These are phyloP conservation scores for Ceratocystis cubensis DNA, from an alignment of 2,329 filamentous ascomycete genomes.

Conservation along the genomic window DNA sequence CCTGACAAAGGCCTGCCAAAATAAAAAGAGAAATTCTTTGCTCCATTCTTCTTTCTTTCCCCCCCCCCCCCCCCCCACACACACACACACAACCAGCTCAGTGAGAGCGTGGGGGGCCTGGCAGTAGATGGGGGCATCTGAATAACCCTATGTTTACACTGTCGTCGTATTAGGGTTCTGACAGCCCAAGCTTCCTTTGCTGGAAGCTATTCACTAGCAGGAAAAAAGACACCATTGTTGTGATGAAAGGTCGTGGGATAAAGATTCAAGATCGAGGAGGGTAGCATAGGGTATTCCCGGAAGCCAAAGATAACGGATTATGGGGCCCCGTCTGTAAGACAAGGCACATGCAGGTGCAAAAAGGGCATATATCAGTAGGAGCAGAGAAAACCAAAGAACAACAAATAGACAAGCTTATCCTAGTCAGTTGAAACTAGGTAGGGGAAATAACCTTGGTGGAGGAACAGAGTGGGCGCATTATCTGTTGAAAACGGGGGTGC, in stretches of 20 bases:
- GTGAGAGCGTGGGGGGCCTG: background rate
- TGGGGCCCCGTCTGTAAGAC: background rate
- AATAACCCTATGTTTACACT: background rate
- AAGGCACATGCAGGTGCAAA: conserved; percentile 1
- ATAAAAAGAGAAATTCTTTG: no score
- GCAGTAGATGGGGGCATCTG: background rate
- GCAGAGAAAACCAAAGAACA: background rate
- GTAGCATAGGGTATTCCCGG: conserved; percentile 1
- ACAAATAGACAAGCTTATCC: background rate
- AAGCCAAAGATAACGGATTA: background rate
- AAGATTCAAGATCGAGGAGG: background rate
- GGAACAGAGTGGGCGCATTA: conserved; percentile 3
- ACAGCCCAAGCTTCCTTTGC: background rate
- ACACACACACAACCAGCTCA: no score
- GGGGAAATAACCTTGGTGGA: background rate
- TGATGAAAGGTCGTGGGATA: background rate
- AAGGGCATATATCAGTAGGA: background rate
- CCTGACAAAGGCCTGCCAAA: no score
- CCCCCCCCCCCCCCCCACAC: no score
- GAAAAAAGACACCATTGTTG: background rate
- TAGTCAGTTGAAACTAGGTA: background rate
- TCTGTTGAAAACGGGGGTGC: background rate
- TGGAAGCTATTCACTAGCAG: background rate
- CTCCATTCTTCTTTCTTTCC: no score
- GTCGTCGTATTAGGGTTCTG: background rate